Evolutionary conservation across 225 moss, liverwort and hornwort species (phyloP).

Genomic region (Bryoerythrophyllum caledonicum): DNA sequence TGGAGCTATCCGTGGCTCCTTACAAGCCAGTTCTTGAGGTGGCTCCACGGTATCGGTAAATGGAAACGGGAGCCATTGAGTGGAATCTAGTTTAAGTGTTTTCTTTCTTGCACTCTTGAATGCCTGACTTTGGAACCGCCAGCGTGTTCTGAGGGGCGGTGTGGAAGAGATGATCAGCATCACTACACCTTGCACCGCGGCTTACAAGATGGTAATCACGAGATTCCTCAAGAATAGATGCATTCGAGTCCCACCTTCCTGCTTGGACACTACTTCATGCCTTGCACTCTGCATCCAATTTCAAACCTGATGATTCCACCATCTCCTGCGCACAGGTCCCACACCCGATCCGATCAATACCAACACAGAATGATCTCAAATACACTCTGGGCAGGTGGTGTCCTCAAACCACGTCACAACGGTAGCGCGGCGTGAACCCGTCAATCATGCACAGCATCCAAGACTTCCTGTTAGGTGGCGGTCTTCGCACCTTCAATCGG

Average conservation of each 20-base stretch:
- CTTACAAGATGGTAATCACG: not conserved
- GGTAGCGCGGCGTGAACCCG: not conserved
- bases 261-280: too few relatives aligned
- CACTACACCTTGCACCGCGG: too few relatives aligned
- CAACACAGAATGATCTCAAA: not conserved
- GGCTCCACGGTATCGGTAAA: constrained; percentile 1
- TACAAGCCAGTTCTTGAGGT: constrained; percentile 14
- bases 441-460: too few relatives aligned
- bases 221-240: too few relatives aligned
- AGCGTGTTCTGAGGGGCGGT: not conserved
- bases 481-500: too few relatives aligned
- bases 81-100: not conserved
- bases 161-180: not conserved
- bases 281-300: too few relatives aligned
- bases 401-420: not conserved
- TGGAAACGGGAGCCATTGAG: not conserved
- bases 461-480: not conserved
- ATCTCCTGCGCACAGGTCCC: not conserved
- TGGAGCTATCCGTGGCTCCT: constrained; percentile 15
- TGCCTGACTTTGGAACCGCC: not conserved
- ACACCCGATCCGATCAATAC: not conserved
- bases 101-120: not conserved
- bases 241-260: too few relatives aligned
- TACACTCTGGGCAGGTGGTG: too few relatives aligned
- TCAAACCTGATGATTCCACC: too few relatives aligned